phyloP scores from a whole-genome alignment of 208 protist genomes.

The Sergeia podlipaevii region DNA sequence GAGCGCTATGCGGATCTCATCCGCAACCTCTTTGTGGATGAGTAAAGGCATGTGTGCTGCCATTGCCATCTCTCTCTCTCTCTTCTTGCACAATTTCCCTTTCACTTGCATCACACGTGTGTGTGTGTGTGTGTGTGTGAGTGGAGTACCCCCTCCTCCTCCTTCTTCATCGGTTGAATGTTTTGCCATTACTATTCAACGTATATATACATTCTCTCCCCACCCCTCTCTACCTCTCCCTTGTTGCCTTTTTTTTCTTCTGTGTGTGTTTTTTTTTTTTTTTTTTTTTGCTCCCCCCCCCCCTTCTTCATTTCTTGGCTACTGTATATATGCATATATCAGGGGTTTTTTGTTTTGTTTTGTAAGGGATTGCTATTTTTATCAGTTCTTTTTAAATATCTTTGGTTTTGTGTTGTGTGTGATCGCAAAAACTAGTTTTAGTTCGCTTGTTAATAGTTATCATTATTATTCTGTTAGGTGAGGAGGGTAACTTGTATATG shows the following conservation, averaged over 20 bases:
- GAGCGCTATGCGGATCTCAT: constrained; percentile 49
- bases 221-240: not conserved
- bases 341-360: too few relatives aligned
- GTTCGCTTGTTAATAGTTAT: not conserved
- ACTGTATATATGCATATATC: too few relatives aligned
- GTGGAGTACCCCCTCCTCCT: too few relatives aligned
- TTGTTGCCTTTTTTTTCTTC: constrained; percentile 4
- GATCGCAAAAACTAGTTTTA: not conserved
- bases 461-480: too few relatives aligned
- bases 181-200: constrained; percentile 2
- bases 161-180: not conserved
- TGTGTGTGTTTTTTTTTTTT: constrained; percentile 2
- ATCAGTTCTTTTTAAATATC: not conserved
- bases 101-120: not conserved
- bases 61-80: not conserved
- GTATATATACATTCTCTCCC: too few relatives aligned
- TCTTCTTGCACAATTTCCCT: not conserved
- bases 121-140: not conserved
- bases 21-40: constrained; percentile 33
- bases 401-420: not conserved
- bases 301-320: constrained; percentile 3
- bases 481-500: too few relatives aligned
- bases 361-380: too few relatives aligned
- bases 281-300: constrained; percentile 15
- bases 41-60: constrained; percentile 10